Evolutionary conservation across 2,329 filamentous ascomycete genomes (phyloP), one percentile per base, ranked within the genome.

Genomic region (Leptodontidium sp.): DNA sequence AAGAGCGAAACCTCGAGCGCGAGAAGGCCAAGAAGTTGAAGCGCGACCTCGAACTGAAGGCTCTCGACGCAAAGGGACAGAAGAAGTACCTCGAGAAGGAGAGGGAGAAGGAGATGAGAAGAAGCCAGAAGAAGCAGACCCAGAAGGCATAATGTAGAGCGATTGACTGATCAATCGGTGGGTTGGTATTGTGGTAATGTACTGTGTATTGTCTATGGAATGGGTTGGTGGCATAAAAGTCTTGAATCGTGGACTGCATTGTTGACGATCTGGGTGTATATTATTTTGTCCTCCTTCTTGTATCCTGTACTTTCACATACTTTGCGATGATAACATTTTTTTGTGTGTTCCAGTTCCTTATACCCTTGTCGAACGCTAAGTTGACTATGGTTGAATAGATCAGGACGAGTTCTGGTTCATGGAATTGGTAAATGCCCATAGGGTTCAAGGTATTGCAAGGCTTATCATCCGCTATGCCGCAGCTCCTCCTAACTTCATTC

Each of bases 11-110:
- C 58, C 75, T 85, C 24, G 90, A 93, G 82, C 86, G 91, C 71
- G 91, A 93, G 78, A 88, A 88, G 81, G 84, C 91, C 79, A 94
- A 91, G 82, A 97, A 98, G 84, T 89, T 92, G 77, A 97, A 98
- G 87, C 88, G 94, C 65, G 95, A 98, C 76, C 89, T 90, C 74
- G 90, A 94, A 78, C 86, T 96, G 72, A 91, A 90, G 77, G 86
- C 86, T 14, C 86, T 95, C 76, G 91, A 91, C 76, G 92, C 93
- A 66, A 93, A 94, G 81, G 91, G 92, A 70, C 93, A 95, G 85
- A 92, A 93, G 84, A 94, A 93, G 83, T 95, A 90, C 79, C 85
- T 95, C 66, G 92, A 94, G 75, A 91, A 89, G 81, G 92, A 95
- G 85, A 88, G 86, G 75, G 91, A 93, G 78, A 93, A 91, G 86